A percentile compares a stretch with the other conserved stretches of the same genome.
Conservation (phyloP, 306 rosid genomes). For the apple (Malus domestica) region DNA sequence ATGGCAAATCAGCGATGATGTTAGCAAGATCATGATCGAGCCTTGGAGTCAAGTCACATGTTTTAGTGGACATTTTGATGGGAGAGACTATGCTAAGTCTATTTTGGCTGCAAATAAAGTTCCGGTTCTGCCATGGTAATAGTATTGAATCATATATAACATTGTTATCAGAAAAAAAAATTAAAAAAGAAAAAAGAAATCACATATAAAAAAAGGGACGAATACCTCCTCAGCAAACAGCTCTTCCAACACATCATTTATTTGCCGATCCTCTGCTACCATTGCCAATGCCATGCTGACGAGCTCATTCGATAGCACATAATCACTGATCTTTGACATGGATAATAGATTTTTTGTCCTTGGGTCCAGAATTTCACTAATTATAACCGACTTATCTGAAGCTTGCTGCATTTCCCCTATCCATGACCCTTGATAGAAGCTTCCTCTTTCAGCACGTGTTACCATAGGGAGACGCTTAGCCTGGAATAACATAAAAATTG, state of each 20-base stretch:
- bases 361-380: constrained; percentile 85
- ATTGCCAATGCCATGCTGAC: constrained; percentile 98
- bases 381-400: constrained; percentile 76
- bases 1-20: no score
- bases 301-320: constrained; percentile 85
- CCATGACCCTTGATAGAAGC: constrained; percentile 85
- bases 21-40: not conserved
- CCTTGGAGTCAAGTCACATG: not conserved
- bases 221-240: constrained; percentile 87
- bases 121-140: not conserved
- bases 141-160: no score
- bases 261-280: constrained; percentile 93
- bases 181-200: not conserved
- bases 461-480: constrained; percentile 79
- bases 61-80: not conserved
- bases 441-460: constrained; percentile 44
- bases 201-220: not conserved
- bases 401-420: constrained; percentile 95
- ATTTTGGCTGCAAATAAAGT: not conserved
- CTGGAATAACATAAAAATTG: constrained; percentile 24
- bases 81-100: not conserved
- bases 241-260: constrained; percentile 80
- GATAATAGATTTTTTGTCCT: constrained; percentile 84
- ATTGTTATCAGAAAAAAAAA: not conserved
- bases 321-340: constrained; percentile 86